Evolutionary conservation across 2,329 filamentous ascomycete genomes (phyloP), one percentile per base, ranked within the genome.

Genomic region (Fusarium phyllophilum): DNA sequence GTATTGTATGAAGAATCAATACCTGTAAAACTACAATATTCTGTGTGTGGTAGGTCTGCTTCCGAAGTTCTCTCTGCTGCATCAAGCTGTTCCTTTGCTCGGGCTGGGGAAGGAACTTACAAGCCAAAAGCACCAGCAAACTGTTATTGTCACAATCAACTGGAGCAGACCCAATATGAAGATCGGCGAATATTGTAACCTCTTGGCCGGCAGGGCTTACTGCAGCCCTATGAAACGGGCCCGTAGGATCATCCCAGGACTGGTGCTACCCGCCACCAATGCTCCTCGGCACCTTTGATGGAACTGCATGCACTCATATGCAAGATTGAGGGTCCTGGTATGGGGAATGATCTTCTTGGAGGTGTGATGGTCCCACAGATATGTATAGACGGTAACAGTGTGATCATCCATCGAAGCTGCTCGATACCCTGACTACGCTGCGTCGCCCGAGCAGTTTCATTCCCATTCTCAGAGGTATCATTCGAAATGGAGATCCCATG

Each of bases 401-500:
- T 31, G 24, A 11, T 41, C 11, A 11, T 41, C 11, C 3, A 55
- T 10, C 24, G 24, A 55, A 55, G 24, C 14, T 41, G 34, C 24
- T 10, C n/a, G 20, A n/a, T 14, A 18, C 24, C 14, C 8, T 29
- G 11, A 41, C 34, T n/a, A 26, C 17, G 13, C 49, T 26, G 13
- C 6, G 9, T 52, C n/a, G 18, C n/a, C 18, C 13, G 13, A 36
- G 49, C 9, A 15, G 49, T 26, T 11, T 8, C 4, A 12, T 20
- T 20, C n/a, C 18, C 31, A 15, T 26, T 20, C 9, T 15, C 13
- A 2, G 6, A 15, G 12, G 17, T 6, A 3, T 4, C 4, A 4
- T 2, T 26, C 9, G n/a, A 20, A 20, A 52, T 1, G 3, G 4
- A n/a, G 20, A n/a, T n/a, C 14, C 11, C 11, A 1, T 41, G 5